Conservation (phyloP, 768 basidiomycete species). For the Agaricus sinodeliciosus region DNA sequence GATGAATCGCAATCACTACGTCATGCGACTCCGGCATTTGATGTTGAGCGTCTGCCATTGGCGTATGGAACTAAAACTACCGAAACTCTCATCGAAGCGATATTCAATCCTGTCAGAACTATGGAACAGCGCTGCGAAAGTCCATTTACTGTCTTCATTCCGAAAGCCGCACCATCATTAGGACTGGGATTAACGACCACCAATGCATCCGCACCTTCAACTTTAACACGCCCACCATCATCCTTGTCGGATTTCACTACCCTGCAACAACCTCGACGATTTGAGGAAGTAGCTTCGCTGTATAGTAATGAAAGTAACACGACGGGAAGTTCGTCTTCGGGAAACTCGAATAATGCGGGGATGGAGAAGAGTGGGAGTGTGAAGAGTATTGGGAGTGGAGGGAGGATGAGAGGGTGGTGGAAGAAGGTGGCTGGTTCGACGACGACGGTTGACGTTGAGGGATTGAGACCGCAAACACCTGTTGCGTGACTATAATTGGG, state of each 20-base stretch:
- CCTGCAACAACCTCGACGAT: too few relatives aligned
- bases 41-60: conserved; percentile 38
- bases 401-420: conserved; percentile 17
- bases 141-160: conserved; percentile 37
- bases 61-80: conserved; percentile 60
- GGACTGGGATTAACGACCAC: not conserved
- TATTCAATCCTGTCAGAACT: conserved; percentile 68
- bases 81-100: conserved; percentile 67
- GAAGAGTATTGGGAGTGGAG: conserved; percentile 1
- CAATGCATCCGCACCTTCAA: conserved; percentile 2
- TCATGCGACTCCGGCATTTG: conserved; percentile 21
- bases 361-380: not conserved
- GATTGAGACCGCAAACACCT: conserved; percentile 15
- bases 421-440: conserved; percentile 10
- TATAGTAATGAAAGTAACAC: conserved; percentile 18
- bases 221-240: not conserved
- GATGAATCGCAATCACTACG: not conserved
- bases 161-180: conserved; percentile 10
- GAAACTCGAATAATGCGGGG: conserved; percentile 3
- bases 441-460: too few relatives aligned
- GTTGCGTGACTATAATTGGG: too few relatives aligned
- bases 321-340: conserved; percentile 12
- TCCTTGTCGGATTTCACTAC: too few relatives aligned
- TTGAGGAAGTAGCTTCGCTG: not conserved
- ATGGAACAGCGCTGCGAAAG: conserved; percentile 29